Conservation (phyloP, 495 filamentous ascomycete species). For the Usnea hakonensis region DNA sequence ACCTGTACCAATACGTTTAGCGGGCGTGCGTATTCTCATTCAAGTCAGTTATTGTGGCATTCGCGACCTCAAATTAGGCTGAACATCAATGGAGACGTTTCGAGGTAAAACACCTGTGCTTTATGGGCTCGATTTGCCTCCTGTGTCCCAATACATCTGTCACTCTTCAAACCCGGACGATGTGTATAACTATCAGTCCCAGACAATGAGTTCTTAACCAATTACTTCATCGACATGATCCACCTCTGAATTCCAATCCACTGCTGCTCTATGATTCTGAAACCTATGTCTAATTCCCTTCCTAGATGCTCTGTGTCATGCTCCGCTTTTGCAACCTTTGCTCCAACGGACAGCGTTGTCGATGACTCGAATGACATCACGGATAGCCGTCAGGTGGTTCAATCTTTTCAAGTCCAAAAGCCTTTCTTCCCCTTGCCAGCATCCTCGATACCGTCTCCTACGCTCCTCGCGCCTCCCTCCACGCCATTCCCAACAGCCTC, state of each 20-base stretch:
- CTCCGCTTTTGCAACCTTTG: conserved; percentile 25
- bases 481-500: conserved; percentile 54
- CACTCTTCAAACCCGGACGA: background rate
- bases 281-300: too few relatives aligned
- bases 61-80: too few relatives aligned
- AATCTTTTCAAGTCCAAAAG: conserved; percentile 46
- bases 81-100: background rate
- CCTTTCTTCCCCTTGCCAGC: conserved; percentile 63
- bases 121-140: background rate
- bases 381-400: conserved; percentile 73
- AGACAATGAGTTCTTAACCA: background rate
- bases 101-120: background rate
- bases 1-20: background rate
- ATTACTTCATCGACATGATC: background rate
- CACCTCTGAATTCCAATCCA: background rate
- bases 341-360: background rate
- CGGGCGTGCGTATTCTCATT: background rate
- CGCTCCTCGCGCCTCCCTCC: conserved; percentile 60
- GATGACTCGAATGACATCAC: conserved; percentile 37
- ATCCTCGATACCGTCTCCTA: conserved; percentile 61
- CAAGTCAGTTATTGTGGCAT: background rate
- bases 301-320: too few relatives aligned
- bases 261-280: background rate
- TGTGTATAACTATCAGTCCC: background rate
- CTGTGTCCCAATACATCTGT: background rate